Conservation (phyloP, 768 basidiomycete species). For the Xerocomellus intermedius region DNA sequence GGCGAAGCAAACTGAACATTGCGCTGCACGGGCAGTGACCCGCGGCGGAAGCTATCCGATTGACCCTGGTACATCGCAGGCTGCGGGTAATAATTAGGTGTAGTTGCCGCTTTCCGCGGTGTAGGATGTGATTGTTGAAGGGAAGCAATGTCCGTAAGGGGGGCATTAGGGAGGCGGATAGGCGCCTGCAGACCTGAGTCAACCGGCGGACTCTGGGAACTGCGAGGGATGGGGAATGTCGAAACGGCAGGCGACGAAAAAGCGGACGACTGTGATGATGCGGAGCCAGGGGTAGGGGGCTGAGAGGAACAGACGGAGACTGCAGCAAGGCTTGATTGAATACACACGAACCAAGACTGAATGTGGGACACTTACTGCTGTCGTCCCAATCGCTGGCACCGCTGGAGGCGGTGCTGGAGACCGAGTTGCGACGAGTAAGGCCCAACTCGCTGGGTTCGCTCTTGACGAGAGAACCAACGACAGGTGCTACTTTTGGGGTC, state of each 20-base stretch:
- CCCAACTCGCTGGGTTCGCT: slow-evolving; percentile 58
- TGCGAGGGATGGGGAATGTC: slow-evolving; percentile 61
- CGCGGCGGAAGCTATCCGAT: slow-evolving; percentile 30
- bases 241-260: slow-evolving; percentile 64
- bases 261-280: slow-evolving; percentile 59
- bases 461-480: slow-evolving; percentile 50
- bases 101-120: slow-evolving; percentile 34
- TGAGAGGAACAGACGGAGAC: slow-evolving; percentile 34
- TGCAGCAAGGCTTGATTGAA: slow-evolving; percentile 7
- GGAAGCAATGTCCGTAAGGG: slow-evolving; percentile 67
- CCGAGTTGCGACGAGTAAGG: slow-evolving; percentile 57
- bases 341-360: neutral
- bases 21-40: slow-evolving; percentile 31
- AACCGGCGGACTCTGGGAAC: slow-evolving; percentile 46
- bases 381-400: slow-evolving; percentile 80
- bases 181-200: slow-evolving; percentile 45
- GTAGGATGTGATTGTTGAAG: slow-evolving; percentile 36
- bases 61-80: slow-evolving; percentile 29
- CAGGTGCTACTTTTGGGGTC: slow-evolving; percentile 33
- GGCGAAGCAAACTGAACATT: slow-evolving; percentile 30
- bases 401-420: slow-evolving; percentile 54
- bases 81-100: slow-evolving; percentile 35
- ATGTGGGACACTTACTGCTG: slow-evolving; percentile 49
- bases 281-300: slow-evolving; percentile 39
- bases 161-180: slow-evolving; percentile 73